Evolutionary conservation across 176 grass and related monocot species (phyloP).

Genomic region (Eremochloa ophiuroides): DNA sequence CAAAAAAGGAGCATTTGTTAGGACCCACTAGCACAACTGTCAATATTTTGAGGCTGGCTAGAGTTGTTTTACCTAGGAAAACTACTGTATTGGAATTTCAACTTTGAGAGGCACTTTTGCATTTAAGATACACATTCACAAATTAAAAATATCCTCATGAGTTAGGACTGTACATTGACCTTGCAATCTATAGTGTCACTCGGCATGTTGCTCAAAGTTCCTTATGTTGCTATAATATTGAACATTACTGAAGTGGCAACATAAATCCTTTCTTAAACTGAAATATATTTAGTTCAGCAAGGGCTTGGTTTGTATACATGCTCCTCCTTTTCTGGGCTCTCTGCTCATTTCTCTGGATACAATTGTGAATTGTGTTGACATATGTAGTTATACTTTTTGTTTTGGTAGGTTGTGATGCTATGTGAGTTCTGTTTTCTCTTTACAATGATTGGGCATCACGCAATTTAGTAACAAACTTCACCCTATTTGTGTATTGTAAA

Average conservation of each 20-base stretch:
- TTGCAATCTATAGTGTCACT: neutral
- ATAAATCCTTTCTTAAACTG: neutral
- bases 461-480: neutral
- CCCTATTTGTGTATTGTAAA: neutral
- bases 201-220: neutral
- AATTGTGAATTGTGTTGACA: too few species aligned
- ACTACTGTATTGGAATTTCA: neutral
- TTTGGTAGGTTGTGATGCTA: neutral
- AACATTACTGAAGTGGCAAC: neutral
- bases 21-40: neutral
- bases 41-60: neutral
- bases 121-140: neutral
- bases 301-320: neutral
- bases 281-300: neutral
- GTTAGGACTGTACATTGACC: neutral
- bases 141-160: neutral
- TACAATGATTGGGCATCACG: neutral
- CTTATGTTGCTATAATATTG: neutral
- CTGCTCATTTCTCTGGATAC: neutral
- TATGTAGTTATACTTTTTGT: neutral
- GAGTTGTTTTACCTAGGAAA: neutral
- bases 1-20: neutral
- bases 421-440: constrained; percentile 10
- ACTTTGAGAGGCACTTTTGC: neutral
- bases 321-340: neutral